These are phyloP conservation scores for Hypsizygus marmoreus DNA, from an alignment of 768 basidiomycete species.

Conservation along the genomic window DNA sequence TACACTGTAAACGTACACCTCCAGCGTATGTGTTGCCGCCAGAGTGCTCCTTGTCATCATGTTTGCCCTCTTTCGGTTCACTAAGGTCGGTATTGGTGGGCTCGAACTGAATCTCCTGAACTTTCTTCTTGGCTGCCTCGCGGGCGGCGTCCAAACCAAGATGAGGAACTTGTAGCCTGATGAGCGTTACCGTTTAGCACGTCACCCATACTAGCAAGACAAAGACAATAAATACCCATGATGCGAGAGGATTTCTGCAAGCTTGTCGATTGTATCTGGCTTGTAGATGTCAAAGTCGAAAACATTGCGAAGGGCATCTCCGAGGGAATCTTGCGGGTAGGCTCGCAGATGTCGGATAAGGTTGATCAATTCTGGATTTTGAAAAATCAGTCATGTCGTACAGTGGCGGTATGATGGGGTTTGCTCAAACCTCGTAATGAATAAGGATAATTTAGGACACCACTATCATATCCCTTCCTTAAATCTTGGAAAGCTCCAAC, in stretches of 20 bases:
- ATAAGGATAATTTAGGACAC: constrained; percentile 65
- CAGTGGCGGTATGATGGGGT: not conserved
- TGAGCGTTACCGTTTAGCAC: not conserved
- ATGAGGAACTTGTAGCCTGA: constrained; percentile 52
- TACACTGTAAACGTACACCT: constrained; percentile 60
- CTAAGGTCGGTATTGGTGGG: constrained; percentile 52
- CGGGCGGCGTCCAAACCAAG: constrained; percentile 61
- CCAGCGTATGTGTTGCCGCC: constrained; percentile 70
- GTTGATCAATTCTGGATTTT: constrained; percentile 58
- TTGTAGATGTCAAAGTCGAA: constrained; percentile 75
- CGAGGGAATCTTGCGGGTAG: constrained; percentile 59
- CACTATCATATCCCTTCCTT: constrained; percentile 56
- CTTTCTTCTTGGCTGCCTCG: constrained; percentile 51
- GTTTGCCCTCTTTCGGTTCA: constrained; percentile 62
- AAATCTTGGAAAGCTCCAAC: constrained; percentile 69
- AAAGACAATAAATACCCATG: constrained; percentile 46
- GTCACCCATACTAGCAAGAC: not conserved
- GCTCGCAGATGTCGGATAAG: constrained; percentile 64
- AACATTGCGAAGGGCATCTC: constrained; percentile 60
- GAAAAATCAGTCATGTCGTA: not conserved
- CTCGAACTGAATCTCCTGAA: constrained; percentile 58
- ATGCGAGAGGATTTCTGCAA: constrained; percentile 56
- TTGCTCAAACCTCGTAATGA: constrained; percentile 56
- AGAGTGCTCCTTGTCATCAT: constrained; percentile 61
- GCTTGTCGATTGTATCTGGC: constrained; percentile 62